Conservation (phyloP, 1,284 basidiomycete species). For the Uromyces viciae-fabae region DNA sequence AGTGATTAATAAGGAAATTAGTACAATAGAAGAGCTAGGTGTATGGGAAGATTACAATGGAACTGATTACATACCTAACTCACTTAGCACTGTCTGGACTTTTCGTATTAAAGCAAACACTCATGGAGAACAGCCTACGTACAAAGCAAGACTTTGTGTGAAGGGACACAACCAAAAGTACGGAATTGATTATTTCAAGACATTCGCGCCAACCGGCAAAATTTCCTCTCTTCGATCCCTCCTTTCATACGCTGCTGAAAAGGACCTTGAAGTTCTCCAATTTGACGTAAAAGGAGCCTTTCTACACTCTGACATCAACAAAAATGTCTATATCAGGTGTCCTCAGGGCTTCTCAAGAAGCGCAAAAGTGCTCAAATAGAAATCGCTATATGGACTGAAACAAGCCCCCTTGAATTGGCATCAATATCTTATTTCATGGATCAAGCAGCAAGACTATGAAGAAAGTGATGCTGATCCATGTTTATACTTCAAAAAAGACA, state of each 20-base stretch:
- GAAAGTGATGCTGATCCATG: background rate
- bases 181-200: constrained; percentile 58
- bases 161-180: constrained; percentile 58
- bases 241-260: constrained; percentile 55
- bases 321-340: constrained; percentile 56
- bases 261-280: constrained; percentile 55
- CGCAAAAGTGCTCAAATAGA: background rate
- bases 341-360: constrained; percentile 49
- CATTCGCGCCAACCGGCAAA: constrained; percentile 56
- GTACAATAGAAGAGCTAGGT: background rate
- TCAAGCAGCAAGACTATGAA: background rate
- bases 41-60: background rate
- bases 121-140: constrained; percentile 51
- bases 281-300: constrained; percentile 58
- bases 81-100: constrained; percentile 55
- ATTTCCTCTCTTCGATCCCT: constrained; percentile 55
- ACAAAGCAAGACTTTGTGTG: constrained; percentile 58
- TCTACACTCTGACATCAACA: constrained; percentile 57
- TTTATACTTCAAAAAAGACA: background rate
- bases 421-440: background rate
- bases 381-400: background rate
- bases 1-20: background rate
- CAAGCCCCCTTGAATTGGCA: background rate
- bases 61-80: background rate
- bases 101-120: constrained; percentile 56